phyloP scores from a whole-genome alignment of 2,329 filamentous ascomycete genomes.

The Niveomyces coronatus region DNA sequence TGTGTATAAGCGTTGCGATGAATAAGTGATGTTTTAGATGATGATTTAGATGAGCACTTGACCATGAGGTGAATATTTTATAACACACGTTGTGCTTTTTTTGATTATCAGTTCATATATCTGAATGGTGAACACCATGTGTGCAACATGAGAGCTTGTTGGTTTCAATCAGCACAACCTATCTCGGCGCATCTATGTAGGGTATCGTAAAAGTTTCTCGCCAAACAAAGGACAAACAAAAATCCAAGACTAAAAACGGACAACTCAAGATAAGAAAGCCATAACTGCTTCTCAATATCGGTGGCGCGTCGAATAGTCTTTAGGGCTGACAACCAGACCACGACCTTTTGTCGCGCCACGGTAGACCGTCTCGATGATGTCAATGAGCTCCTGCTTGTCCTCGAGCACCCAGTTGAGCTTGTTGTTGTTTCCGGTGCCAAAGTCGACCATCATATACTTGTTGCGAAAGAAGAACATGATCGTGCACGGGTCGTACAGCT shows the following conservation, averaged over 20 bases:
- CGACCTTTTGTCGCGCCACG: conserved; percentile 96
- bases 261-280: background rate
- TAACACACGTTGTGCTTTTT: too few relatives aligned
- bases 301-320: conserved; percentile 43
- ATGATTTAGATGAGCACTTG: too few relatives aligned
- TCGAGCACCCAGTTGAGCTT: conserved; percentile 91
- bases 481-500: conserved; percentile 82
- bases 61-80: too few relatives aligned
- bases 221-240: too few relatives aligned
- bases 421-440: conserved; percentile 97
- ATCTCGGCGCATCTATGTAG: too few relatives aligned
- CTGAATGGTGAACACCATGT: too few relatives aligned
- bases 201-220: too few relatives aligned
- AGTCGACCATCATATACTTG: conserved; percentile 98
- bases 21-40: too few relatives aligned
- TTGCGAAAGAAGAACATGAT: conserved; percentile 98
- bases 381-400: conserved; percentile 96
- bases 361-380: conserved; percentile 97
- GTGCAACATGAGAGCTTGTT: too few relatives aligned
- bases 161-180: too few relatives aligned
- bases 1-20: too few relatives aligned
- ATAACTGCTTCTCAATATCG: conserved; percentile 20
- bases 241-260: background rate
- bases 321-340: conserved; percentile 92
- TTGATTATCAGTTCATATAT: too few relatives aligned